Conservation (phyloP, 768 basidiomycete genomes). For the Xerocomus potaroensis region DNA sequence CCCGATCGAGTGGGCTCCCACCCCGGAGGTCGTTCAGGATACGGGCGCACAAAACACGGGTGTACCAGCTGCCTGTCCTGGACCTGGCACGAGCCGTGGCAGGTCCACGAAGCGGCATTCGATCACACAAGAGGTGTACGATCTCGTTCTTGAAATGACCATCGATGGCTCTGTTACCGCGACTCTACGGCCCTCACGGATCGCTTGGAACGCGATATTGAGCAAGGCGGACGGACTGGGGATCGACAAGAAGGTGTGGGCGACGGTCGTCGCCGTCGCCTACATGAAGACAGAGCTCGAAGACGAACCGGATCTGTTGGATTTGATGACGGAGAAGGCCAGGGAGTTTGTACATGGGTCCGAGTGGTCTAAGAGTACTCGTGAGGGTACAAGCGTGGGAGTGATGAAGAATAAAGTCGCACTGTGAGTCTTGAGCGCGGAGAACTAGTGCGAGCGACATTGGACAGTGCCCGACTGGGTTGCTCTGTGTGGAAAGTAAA, state of each 20-base stretch:
- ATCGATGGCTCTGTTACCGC: constrained; percentile 48
- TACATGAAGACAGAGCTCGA: constrained; percentile 39
- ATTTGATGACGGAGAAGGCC: constrained; percentile 40
- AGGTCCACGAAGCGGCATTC: constrained; percentile 1
- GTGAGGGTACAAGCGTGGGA: no score
- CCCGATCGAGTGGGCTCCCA: constrained; percentile 27
- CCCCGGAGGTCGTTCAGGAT: constrained; percentile 27
- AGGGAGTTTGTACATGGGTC: constrained; percentile 33
- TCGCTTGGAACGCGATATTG: constrained; percentile 36
- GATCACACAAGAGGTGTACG: constrained; percentile 27
- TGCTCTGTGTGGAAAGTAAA: no score
- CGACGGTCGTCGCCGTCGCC: constrained; percentile 45
- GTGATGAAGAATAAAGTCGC: no score
- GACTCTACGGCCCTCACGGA: constrained; percentile 24
- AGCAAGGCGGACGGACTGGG: constrained; percentile 28
- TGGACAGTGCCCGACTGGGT: no score
- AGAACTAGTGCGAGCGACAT: no score
- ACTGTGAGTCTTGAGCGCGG: no score
- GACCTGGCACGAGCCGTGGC: background rate
- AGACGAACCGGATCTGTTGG: constrained; percentile 37
- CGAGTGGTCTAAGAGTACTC: background rate
- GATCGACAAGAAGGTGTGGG: constrained; percentile 41
- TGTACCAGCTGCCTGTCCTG: background rate
- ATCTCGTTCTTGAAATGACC: constrained; percentile 37
- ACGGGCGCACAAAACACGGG: background rate